Base-by-base conservation (phyloP, 1,139 yeast genomes). In the Kodamaea suecica region DNA sequence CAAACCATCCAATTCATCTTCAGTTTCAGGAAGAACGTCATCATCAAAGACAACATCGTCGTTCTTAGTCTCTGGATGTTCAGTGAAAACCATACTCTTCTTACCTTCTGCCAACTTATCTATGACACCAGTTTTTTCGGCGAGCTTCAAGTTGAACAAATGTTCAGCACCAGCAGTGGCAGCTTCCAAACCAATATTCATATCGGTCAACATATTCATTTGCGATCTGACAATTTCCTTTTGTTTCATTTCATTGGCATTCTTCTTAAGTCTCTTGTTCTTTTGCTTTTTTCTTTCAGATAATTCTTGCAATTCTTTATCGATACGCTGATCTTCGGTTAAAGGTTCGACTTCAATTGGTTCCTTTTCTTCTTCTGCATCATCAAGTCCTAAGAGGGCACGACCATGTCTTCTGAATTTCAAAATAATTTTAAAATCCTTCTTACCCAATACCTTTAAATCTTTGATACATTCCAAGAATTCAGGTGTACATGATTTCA, bases 191-290 rank as follows among this genome's bases (percentile, higher is more conserved):
- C 97, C 97, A 46, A 92, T 80, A 52, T 87, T 95, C 70, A 77
- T 78, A 52, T 95, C 96, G 3, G 96, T 85, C 41, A 85, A 70
- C 97, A 92, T 90, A 57, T 86, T 87, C 94, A 92, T 84, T 63
- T 92, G 97, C 84, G 88, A 82, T 63, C 97, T 78, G 36, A 76
- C 74, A 37, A 92, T 78, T 56, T 90, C 97, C 59, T 85, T 86
- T 57, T 87, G 96, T 54, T 87, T 88, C 45, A 62, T 50, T 61
- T 90, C 97, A 55, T 92, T 90, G 34, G 78, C 76, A 48, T 73
- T 78, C 60, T 95, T 80, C 62, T 82, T 86, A 45, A 82, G 90
- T 53, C 97, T 78, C 60, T 83, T 90, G 34, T 63, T 63, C 47
- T 78, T 78, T 47, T 81, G 73, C 46, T 77, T 74, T 47, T 84